These are phyloP conservation scores for Aureobasidium uvarum DNA, from an alignment of 2,329 filamentous ascomycete genomes.

Conservation along the genomic window DNA sequence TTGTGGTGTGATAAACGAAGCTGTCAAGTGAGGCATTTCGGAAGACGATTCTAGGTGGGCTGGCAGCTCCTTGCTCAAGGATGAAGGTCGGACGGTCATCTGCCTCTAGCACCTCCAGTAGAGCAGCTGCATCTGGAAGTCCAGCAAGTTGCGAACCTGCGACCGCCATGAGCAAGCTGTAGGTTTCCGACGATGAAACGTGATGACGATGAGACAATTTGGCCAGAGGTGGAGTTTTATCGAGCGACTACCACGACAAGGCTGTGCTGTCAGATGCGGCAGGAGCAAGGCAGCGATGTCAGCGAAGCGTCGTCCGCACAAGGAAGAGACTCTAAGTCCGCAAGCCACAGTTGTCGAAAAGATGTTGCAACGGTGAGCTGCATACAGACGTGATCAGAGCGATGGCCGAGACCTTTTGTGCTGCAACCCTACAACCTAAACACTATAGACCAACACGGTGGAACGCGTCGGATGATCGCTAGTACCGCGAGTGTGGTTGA, in stretches of 20 bases:
- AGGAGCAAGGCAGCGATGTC: conserved; percentile 1
- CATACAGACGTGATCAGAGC: too few species aligned
- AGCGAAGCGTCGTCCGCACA: neutral
- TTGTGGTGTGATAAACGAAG: neutral
- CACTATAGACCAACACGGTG: conserved; percentile 2
- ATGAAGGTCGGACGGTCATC: conserved; percentile 23
- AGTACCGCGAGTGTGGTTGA: neutral
- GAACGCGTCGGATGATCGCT: conserved; percentile 17
- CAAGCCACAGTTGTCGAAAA: neutral
- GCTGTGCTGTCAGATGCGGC: conserved; percentile 3
- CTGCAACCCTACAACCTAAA: neutral
- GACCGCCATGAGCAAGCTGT: neutral
- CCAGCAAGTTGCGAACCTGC: conserved; percentile 1
- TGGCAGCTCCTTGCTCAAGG: neutral
- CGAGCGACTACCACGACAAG: neutral
- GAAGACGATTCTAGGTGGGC: conserved; percentile 1
- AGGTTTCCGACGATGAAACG: neutral
- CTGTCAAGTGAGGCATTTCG: conserved; percentile 4
- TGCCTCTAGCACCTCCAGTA: conserved; percentile 5
- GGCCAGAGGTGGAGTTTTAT: neutral
- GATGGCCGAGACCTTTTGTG: neutral
- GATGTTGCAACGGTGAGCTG: neutral
- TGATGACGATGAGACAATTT: neutral
- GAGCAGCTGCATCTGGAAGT: neutral
- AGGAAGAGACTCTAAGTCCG: neutral